Base-by-base conservation (phyloP, 148 eudicot genomes). In the Silene conica region DNA sequence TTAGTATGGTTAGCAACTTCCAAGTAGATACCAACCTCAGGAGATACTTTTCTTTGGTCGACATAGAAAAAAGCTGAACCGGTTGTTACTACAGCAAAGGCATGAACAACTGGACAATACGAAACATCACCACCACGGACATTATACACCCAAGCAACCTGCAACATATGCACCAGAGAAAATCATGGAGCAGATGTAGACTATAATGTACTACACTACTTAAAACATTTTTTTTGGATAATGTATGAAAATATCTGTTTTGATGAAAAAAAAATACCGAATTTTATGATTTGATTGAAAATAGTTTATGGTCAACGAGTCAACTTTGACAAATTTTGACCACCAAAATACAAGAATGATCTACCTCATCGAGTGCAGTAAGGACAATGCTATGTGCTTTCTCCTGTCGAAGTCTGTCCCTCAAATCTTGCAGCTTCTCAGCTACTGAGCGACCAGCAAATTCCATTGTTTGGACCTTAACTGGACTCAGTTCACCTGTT, bases 91-190 rank as follows among this genome's bases (percentile, higher is more conserved):
- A 95, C 79, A 66, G 96, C 97, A 85, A 79, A 95, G 60, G 98
- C 93, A 71, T 95, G 97, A 71, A 87, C 96, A 84, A 95, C 97
- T 56, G 98, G 97, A 78, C 86, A 86, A 61, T 92, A 92, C 20
- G 92, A 80, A 79, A 95, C 98, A 81, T 95, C 98, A 78, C 74
- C 78, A 38, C 98, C 98, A 73, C 98, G 97, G 71, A 95, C 69
- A 76, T 95, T 95, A 76, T 81, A 92, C 82, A 90, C 69, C 98
- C 98, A 95, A 76, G 96, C 98, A 82, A 95, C 97, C 98, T 95
- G 87, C 71, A 80, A 31, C 64, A 38, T 64, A 74, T 77, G 50
- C 58, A 58, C 25, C 57, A 50, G 4, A n/a, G 46, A 68, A 72
- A 21, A 80, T 48, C 63, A 77, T 25, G 28, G 62, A 50, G 73